These are phyloP conservation scores for Paramecium caudatum DNA, from an alignment of 73 alveolate genomes.

Conservation along the genomic window DNA sequence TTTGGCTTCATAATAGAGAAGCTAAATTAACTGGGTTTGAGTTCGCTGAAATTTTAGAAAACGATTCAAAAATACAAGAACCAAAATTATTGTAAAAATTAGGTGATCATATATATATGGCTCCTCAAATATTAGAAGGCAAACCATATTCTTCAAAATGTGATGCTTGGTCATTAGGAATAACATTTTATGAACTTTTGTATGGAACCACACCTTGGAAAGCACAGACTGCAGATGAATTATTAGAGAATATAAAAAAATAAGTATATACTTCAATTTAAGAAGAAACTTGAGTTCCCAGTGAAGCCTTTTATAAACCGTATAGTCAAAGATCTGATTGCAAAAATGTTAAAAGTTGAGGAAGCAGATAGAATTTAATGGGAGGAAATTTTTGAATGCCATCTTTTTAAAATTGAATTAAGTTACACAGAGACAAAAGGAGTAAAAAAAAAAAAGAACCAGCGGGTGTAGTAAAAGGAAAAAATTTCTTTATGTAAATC, in stretches of 20 bases:
- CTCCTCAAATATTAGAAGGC: not conserved
- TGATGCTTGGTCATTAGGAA: not conserved
- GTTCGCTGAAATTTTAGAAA: slow-evolving; percentile 73
- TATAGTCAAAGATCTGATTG: slow-evolving; percentile 69
- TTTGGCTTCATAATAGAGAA: slow-evolving; percentile 68
- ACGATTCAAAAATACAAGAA: no score
- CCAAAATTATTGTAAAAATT: no score
- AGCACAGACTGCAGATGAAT: no score
- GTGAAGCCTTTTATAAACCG: slow-evolving; percentile 61
- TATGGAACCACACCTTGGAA: no score
- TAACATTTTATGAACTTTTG: no score
- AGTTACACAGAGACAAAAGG: not conserved
- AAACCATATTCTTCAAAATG: not conserved
- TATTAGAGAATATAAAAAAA: no score
- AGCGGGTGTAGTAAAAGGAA: not conserved
- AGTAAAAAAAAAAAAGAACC: not conserved
- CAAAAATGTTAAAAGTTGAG: slow-evolving; percentile 57
- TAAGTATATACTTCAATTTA: no score
- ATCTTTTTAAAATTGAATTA: slow-evolving; percentile 1
- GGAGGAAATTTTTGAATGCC: slow-evolving; percentile 67
- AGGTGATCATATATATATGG: not conserved
- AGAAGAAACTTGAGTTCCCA: no score
- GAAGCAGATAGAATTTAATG: slow-evolving; percentile 72
- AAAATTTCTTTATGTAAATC: slow-evolving; percentile 42
- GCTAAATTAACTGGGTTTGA: slow-evolving; percentile 76